Percentiles rank a stretch among this genome's conserved stretches.
phyloP scores from a whole-genome alignment of 163 green algal species.

The Prototheca cutis region DNA sequence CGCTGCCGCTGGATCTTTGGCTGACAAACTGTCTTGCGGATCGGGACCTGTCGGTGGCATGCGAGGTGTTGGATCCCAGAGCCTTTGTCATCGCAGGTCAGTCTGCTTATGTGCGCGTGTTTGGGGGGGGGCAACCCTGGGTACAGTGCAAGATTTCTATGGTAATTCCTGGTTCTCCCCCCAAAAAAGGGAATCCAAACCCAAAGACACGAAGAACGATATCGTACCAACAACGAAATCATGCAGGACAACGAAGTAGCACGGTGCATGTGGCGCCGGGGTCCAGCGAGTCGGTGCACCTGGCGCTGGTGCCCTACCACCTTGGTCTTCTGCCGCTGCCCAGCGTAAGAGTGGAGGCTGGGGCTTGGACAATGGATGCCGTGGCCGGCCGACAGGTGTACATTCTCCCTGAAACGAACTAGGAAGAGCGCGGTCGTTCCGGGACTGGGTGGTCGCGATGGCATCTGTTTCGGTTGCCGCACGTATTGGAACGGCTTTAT shows the following conservation, averaged over 20 bases:
- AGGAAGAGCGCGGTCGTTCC: too few relatives aligned
- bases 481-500: too few relatives aligned
- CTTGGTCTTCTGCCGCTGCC: constrained; percentile 5
- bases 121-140: too few relatives aligned
- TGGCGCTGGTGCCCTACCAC: constrained; percentile 7
- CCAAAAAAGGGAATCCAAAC: too few relatives aligned
- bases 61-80: neutral
- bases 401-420: too few relatives aligned
- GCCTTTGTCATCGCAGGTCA: neutral
- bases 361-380: neutral
- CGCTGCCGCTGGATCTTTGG: neutral
- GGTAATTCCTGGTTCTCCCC: too few relatives aligned
- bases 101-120: too few relatives aligned
- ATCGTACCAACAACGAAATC: too few relatives aligned
- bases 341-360: neutral
- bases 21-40: neutral
- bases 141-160: too few relatives aligned
- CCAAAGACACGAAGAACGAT: too few relatives aligned
- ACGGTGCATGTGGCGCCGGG: neutral
- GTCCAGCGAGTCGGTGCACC: neutral
- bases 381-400: neutral
- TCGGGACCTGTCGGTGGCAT: neutral
- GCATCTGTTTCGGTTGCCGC: too few relatives aligned
- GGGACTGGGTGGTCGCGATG: too few relatives aligned
- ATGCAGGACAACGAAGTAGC: neutral